These are phyloP conservation scores for Ephemerocybe angulata DNA, from an alignment of 768 basidiomycete genomes.

Conservation along the genomic window DNA sequence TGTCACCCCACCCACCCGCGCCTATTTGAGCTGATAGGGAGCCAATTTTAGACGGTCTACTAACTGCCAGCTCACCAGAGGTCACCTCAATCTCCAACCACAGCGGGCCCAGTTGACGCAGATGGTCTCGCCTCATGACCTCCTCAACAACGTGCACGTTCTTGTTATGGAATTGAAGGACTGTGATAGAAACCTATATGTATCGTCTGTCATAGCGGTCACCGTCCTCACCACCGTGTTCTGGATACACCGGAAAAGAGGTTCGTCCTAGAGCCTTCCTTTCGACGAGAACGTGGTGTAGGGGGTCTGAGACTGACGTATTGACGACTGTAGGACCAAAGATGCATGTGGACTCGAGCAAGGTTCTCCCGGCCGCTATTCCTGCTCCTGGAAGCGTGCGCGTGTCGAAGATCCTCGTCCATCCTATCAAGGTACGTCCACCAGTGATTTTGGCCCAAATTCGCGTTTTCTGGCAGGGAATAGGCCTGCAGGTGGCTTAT, in stretches of 20 bases:
- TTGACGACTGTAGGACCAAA: too few species aligned
- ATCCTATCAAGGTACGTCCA: conserved; percentile 61
- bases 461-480: background rate
- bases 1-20: too few species aligned
- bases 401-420: conserved; percentile 57
- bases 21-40: too few species aligned
- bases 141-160: background rate
- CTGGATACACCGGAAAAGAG: conserved; percentile 3
- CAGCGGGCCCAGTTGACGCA: background rate
- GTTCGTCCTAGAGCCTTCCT: conserved; percentile 4
- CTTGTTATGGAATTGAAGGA: background rate
- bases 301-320: too few species aligned
- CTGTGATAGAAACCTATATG: background rate
- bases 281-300: conserved; percentile 5
- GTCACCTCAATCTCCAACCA: background rate
- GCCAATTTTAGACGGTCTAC: background rate
- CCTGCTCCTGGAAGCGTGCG: conserved; percentile 26
- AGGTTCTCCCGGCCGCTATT: conserved; percentile 18
- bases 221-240: background rate
- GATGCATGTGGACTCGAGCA: too few species aligned
- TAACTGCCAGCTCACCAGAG: background rate
- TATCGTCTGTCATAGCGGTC: background rate
- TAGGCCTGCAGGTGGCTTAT: background rate
- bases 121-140: background rate
- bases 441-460: background rate